Evolutionary conservation across 2,329 filamentous ascomycete species (phyloP), one percentile per base, ranked within the genome.

Genomic region (Penicillium vulpinum): DNA sequence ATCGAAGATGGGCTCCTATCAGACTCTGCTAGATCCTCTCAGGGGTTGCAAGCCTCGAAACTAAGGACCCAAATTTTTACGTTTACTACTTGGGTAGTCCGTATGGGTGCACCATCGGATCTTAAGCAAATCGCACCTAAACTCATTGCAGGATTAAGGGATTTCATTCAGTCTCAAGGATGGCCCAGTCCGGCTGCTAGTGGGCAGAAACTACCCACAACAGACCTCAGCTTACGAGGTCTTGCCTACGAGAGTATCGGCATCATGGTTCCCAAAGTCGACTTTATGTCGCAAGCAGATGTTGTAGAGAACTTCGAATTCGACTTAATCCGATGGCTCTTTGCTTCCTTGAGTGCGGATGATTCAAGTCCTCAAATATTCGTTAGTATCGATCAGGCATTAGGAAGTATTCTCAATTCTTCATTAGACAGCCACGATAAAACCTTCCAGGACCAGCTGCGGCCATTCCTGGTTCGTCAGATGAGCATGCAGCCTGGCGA

Each of bases 161-260:
- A 84, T 24, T 97, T 91, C 69, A 86, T 96, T 53, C 82, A 88
- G 61, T 81, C 83, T 31, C 90, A 95, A 73, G 92, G 92, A 6
- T 97, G 92, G 92, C 92, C 92, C 2, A 77, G 77, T 21, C 83
- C 88, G 1, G 76, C 77, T 35, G 70, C 73, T 4, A 75, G 67
- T 51, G 80, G 80, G 44, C 79, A 85, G 51, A 83, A 85, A 62
- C 72, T 81, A 50, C 81, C 83, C 2, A 73, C 80, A 11, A 85
- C 88, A 46, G 85, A 87, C 52, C 78, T 88, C 52, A 82, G 84
- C 4, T 79, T 96, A 41, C 86, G 93, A 39, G 88, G 88, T 6
- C 87, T 89, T 68, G 92, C 89, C 1, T 97, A 97, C 72, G 93
- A 97, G 72, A 92, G 90, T 0, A 91, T 97, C 38, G 94, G 93